Evolutionary conservation across 1,284 basidiomycete species (phyloP), one percentile per base, ranked within the genome.

Genomic region (Ustilago shanxiensis): DNA sequence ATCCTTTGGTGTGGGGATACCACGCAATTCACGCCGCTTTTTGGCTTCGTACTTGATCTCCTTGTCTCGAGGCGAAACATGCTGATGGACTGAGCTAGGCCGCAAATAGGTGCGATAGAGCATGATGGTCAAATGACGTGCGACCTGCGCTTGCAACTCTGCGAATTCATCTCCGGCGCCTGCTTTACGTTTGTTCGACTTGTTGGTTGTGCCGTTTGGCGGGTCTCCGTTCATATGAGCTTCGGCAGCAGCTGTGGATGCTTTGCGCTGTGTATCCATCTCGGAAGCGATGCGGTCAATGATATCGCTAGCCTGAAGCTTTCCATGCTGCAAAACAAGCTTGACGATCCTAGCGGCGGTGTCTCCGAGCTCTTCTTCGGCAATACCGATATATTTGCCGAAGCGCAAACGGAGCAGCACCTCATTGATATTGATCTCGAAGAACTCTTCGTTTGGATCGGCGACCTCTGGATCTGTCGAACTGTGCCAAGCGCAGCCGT

Each of bases 241-340:
- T 16, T 70, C 44, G 2, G 63, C 47, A 14, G 44, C 44, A 10
- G 35, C 29, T 2, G 59, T 24, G 10, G 66, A 41, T 29, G 60
- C 52, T 18, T 58, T 57, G 29, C 50, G 59, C 24, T 72, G 69
- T 9, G 56, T 52, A 11, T 62, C 24, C 35, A 66, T 66, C 6
- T 68, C 65, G n/a, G 63, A 54, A 14, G 64, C 51, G 53, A 89
- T 88, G 20, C 93, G 84, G 35, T 88, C 84, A 29, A 93, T 85
- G 53, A 95, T 90, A 68, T 93, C 92, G 79, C 90, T 90, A 9
- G 91, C 89, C 57, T 91, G 90, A 77, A 97, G 89, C 86, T 95
- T 95, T 47, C 95, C 95, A 82, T 94, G 92, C 81, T 94, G 90
- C 59, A 96, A 88, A 41, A 97, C 88, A 22, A 77, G 66, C 50